A percentile compares a stretch with the other conserved stretches of the same genome.
phyloP scores from a whole-genome alignment of 2,329 filamentous ascomycete genomes.

The Bretziella fagacearum region DNA sequence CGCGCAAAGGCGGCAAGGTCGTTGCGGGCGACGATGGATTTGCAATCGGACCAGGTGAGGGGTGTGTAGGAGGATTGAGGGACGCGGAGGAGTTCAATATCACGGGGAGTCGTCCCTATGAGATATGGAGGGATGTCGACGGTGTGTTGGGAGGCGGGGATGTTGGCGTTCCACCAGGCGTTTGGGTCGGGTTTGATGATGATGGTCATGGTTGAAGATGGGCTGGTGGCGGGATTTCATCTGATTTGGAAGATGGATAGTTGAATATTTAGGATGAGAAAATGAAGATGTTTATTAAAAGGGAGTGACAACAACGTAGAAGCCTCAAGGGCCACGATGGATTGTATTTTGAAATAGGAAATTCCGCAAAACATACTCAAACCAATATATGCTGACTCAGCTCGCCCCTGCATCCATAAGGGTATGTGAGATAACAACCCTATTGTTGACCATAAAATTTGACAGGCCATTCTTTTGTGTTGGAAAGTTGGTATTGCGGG shows the following conservation, averaged over 20 bases:
- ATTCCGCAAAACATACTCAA: too few species aligned
- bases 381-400: too few species aligned
- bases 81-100: slow-evolving; percentile 50
- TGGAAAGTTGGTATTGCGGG: too few species aligned
- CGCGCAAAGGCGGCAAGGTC: slow-evolving; percentile 62
- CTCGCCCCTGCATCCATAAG: too few species aligned
- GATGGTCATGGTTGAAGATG: background rate
- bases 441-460: too few species aligned
- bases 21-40: slow-evolving; percentile 44
- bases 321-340: too few species aligned
- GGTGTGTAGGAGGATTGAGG: slow-evolving; percentile 47
- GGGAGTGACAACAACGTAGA: too few species aligned
- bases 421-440: too few species aligned
- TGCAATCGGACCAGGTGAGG: slow-evolving; percentile 54
- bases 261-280: too few species aligned
- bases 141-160: slow-evolving; percentile 45
- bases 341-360: too few species aligned
- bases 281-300: too few species aligned
- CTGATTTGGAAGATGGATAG: background rate
- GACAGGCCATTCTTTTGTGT: too few species aligned
- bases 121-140: slow-evolving; percentile 57
- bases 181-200: slow-evolving; percentile 9
- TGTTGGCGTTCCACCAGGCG: slow-evolving; percentile 73
- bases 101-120: slow-evolving; percentile 44
- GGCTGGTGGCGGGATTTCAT: background rate